A percentile compares a stretch with the other conserved stretches of the same genome.
These are phyloP conservation scores for Salvia rosmarinus DNA, from an alignment of 257 asterid genomes.

Conservation along the genomic window DNA sequence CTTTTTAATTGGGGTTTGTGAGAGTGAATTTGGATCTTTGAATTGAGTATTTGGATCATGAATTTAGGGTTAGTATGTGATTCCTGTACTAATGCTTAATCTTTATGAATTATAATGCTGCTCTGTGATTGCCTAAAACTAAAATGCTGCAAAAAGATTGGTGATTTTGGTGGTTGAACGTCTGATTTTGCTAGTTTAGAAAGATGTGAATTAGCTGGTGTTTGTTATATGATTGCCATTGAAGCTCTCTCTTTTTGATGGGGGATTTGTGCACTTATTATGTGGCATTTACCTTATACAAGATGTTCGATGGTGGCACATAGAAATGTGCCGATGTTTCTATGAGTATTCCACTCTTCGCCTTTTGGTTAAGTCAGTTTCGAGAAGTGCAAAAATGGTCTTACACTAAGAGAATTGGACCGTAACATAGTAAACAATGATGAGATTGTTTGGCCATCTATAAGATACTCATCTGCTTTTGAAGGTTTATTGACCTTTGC, in stretches of 20 bases:
- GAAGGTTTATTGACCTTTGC: not conserved
- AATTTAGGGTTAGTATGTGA: not conserved
- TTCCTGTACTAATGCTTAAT: not conserved
- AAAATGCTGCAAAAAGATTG: conserved; percentile 16
- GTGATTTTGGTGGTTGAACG: conserved; percentile 12
- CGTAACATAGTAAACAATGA: not conserved
- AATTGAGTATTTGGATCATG: conserved; percentile 10
- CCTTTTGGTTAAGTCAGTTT: not conserved
- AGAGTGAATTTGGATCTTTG: not conserved
- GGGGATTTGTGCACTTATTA: not conserved
- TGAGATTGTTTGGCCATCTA: not conserved
- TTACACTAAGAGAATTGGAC: not conserved
- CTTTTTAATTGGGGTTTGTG: not conserved
- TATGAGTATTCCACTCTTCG: not conserved
- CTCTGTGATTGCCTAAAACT: conserved; percentile 5
- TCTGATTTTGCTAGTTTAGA: not conserved
- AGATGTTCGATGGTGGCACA: not conserved
- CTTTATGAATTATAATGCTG: not conserved
- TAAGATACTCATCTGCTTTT: not conserved
- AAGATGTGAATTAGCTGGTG: not conserved
- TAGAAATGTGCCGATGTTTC: not conserved
- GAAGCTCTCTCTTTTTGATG: not conserved
- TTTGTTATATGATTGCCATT: not conserved
- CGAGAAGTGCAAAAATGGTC: not conserved
- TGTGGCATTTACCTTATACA: not conserved